A percentile compares a stretch with the other conserved stretches of the same genome.
phyloP scores from a whole-genome alignment of 345 rosid species.

The Aegle marmelos region DNA sequence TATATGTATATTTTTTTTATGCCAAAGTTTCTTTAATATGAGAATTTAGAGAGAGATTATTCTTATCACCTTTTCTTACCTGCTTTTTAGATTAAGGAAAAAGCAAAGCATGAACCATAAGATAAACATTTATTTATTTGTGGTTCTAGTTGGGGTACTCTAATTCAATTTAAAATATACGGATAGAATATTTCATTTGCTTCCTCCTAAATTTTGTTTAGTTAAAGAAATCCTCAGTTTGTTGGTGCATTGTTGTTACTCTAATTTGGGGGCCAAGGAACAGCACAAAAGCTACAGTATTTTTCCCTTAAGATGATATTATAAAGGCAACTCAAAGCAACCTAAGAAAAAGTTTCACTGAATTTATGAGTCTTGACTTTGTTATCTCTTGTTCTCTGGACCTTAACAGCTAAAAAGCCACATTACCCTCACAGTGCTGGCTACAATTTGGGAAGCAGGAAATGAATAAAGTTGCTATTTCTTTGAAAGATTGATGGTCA shows the following conservation, averaged over 20 bases:
- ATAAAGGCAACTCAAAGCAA: conserved; percentile 2
- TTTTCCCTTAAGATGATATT: neutral
- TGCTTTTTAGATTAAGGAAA: neutral
- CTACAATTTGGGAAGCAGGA: neutral
- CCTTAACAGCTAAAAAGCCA: conserved; percentile 33
- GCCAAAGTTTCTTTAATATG: neutral
- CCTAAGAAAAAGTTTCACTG: conserved; percentile 4
- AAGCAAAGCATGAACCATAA: neutral
- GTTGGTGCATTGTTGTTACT: neutral
- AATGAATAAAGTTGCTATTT: conserved; percentile 8
- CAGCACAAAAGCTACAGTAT: conserved; percentile 34
- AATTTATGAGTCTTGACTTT: neutral
- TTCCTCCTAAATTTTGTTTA: neutral
- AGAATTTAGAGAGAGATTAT: neutral
- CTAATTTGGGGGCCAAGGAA: conserved; percentile 9
- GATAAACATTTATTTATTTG: neutral
- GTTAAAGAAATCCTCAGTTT: neutral
- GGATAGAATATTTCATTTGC: neutral
- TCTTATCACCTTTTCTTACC: neutral
- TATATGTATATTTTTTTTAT: neutral
- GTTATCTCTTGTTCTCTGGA: conserved; percentile 5
- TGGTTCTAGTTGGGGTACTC: neutral
- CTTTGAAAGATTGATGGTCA: neutral
- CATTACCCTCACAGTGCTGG: conserved; percentile 7
- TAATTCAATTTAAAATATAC: too few relatives aligned